Percentiles rank a stretch among this genome's conserved stretches.
These are phyloP conservation scores for Cenococcum geophilum DNA, from an alignment of 495 filamentous ascomycete genomes.

Conservation along the genomic window DNA sequence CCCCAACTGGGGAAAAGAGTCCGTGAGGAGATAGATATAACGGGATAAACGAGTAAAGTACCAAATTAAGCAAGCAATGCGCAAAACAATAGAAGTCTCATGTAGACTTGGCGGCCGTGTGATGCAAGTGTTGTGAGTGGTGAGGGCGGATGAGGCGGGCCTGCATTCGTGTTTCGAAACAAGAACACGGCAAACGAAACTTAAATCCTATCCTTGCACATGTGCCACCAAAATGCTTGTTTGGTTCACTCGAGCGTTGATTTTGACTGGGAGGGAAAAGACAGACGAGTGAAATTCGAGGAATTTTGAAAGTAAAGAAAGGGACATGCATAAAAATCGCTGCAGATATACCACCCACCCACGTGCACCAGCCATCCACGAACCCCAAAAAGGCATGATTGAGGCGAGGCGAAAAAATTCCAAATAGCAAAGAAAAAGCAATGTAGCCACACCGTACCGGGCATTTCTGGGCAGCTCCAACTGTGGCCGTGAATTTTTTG, in stretches of 20 bases:
- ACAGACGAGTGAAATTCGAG: neutral
- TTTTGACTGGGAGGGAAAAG: neutral
- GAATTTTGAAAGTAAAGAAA: neutral
- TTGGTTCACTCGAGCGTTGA: neutral
- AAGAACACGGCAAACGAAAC: neutral
- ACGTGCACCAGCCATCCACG: slow-evolving; percentile 1
- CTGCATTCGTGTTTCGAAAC: slow-evolving; percentile 1
- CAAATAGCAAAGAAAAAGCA: neutral
- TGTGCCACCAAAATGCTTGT: neutral
- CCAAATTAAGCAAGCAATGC: neutral
- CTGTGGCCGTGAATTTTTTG: neutral
- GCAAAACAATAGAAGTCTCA: neutral
- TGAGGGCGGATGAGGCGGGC: neutral
- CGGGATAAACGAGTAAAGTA: neutral
- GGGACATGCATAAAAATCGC: slow-evolving; percentile 6
- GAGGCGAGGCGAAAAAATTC: neutral
- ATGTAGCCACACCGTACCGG: neutral
- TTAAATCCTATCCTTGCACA: neutral
- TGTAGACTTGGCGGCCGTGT: neutral
- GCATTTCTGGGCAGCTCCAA: neutral
- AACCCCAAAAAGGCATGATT: neutral
- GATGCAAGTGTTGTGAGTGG: neutral
- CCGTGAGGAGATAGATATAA: neutral
- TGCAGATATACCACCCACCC: slow-evolving; percentile 6
- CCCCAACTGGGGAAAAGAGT: neutral